Base-by-base conservation (phyloP, 768 basidiomycete species). In the Boletus coccyginus region DNA sequence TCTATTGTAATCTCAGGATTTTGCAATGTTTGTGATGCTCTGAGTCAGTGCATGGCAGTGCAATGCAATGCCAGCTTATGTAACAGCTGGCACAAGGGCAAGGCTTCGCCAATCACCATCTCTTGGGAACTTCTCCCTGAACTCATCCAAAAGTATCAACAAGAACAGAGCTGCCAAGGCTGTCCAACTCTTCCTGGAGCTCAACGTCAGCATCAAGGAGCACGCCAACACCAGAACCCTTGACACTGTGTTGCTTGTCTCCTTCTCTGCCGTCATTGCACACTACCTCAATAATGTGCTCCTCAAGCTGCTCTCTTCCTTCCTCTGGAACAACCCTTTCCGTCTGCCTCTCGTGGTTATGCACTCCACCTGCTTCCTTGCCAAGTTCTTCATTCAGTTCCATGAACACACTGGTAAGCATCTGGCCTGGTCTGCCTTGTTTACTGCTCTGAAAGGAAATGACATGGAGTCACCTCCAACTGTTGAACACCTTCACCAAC, bases 71-170 rank as follows among this genome's bases (percentile, higher is more conserved):
- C 21, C 21, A 21, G 21, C 21, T 21, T 21, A 21, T 21, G 21
- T 21, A 21, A 21, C 21, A 21, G 97, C 97, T 3, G 96, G 96
- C 9, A 85, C 98, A 2, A 61, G 93, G 95, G 17, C 85, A 90
- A 21, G 21, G 21, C 67, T 98, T 97, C 70, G 95, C 95, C 47
- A 83, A 98, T 69, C 24, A 52, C 70, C 39, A 87, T 87, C 31
- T 78, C 85, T 0, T 78, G 94, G 94, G 1, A 98, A 98, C 76
- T 99, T 99, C 77, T 99, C 98, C 75, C 78, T 99, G 24, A 82
- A 89, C 40, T 88, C 85, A 0, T 72, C 74, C 5, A 73, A 82
- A n/a, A 90, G 87, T 63, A 79, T 98, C 44, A 93, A 92, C 7
- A 88, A 86, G 69, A 78, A 79, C 52, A 84, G 92, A 36, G 93